phyloP scores from a whole-genome alignment of 148 eudicot species.

The Fagopyrum tataricum region DNA sequence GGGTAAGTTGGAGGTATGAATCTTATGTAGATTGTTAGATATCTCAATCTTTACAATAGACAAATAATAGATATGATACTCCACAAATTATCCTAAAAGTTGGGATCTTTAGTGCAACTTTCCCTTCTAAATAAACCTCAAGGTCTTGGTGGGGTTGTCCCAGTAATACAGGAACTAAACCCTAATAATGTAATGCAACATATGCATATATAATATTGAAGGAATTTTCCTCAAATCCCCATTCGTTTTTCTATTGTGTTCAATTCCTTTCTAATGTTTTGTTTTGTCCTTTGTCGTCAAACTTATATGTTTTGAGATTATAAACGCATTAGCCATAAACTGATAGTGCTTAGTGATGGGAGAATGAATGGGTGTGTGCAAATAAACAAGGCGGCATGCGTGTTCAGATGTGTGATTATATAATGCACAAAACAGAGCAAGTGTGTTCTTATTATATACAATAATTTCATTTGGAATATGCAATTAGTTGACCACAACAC shows the following conservation, averaged over 20 bases:
- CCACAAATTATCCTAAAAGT: too few relatives aligned
- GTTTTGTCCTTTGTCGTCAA: slow-evolving; percentile 1
- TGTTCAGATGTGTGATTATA: neutral
- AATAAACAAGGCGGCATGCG: slow-evolving; percentile 9
- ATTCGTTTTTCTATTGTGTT: neutral
- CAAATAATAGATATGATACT: too few relatives aligned
- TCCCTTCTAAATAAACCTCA: too few relatives aligned
- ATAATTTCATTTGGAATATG: neutral
- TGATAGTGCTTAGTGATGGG: slow-evolving; percentile 15
- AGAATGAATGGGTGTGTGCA: slow-evolving; percentile 16
- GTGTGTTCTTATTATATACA: neutral
- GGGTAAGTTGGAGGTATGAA: too few relatives aligned
- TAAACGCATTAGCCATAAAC: slow-evolving; percentile 21
- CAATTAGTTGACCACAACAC: neutral
- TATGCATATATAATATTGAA: neutral
- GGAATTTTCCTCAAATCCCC: slow-evolving; percentile 2
- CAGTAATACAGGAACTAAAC: neutral
- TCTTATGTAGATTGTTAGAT: too few relatives aligned
- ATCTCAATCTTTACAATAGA: too few relatives aligned
- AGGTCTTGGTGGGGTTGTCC: neutral
- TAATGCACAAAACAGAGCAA: slow-evolving; percentile 9
- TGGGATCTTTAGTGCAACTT: too few relatives aligned
- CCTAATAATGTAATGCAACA: neutral
- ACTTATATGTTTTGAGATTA: slow-evolving; percentile 19
- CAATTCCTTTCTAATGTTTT: slow-evolving; percentile 2